A percentile compares a stretch with the other conserved stretches of the same genome.
phyloP scores from a whole-genome alignment of 2,329 filamentous ascomycete species.

The Fusarium sp. region DNA sequence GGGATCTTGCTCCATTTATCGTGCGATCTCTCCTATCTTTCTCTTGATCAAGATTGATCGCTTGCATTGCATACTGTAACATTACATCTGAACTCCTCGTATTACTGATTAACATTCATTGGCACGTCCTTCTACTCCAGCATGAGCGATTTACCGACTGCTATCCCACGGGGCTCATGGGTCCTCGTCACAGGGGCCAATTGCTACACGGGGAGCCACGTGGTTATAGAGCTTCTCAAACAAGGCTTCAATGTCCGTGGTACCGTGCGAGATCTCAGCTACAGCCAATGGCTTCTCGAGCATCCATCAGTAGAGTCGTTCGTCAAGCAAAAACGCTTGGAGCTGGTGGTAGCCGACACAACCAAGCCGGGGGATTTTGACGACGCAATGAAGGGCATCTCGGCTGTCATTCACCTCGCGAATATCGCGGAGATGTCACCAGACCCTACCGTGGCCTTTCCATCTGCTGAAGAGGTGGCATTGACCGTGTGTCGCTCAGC shows the following conservation, averaged over 20 bases:
- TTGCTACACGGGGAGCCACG: constrained; percentile 39
- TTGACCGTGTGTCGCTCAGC: constrained; percentile 38
- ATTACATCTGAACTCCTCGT: background rate
- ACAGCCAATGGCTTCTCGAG: constrained; percentile 36
- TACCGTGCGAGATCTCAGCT: constrained; percentile 30
- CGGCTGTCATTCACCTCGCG: constrained; percentile 38
- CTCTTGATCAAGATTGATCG: background rate
- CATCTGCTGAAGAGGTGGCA: constrained; percentile 26
- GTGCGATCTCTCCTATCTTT: constrained; percentile 8
- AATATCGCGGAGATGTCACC: constrained; percentile 23
- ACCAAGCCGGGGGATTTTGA: constrained; percentile 32
- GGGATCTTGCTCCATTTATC: constrained; percentile 3
- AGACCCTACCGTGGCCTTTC: constrained; percentile 34
- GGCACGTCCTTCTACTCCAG: rapidly evolving
- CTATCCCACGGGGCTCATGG: constrained; percentile 40
- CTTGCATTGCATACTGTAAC: background rate
- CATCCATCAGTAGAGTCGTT: constrained; percentile 23
- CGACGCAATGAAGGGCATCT: constrained; percentile 37
- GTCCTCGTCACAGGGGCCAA: constrained; percentile 42
- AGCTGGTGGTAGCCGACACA: constrained; percentile 38
- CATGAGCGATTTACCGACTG: constrained; percentile 24
- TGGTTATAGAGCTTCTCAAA: constrained; percentile 37
- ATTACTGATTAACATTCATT: rapidly evolving
- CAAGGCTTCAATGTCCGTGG: constrained; percentile 41
- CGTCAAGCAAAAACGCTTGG: constrained; percentile 17